Conservation (phyloP, 2,329 filamentous ascomycete genomes). For the Hypomyces rosellus region DNA sequence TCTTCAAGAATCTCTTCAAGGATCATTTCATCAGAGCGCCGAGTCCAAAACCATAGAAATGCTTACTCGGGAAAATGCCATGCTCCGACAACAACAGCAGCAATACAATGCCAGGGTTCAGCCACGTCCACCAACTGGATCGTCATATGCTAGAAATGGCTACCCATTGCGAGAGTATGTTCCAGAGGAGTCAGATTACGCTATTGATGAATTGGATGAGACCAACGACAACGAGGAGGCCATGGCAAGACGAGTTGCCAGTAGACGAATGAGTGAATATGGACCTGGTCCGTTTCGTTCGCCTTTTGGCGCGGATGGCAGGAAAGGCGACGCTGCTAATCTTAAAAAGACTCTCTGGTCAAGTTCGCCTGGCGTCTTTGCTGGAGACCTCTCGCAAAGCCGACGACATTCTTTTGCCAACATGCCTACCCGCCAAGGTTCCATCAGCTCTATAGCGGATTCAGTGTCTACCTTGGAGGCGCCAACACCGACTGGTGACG, state of each 20-base stretch:
- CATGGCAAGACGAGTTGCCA: conserved; percentile 39
- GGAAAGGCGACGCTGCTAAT: conserved; percentile 51
- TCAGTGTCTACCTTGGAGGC: conserved; percentile 41
- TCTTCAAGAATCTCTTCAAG: conserved; percentile 37
- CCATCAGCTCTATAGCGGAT: conserved; percentile 55
- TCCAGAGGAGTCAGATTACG: conserved; percentile 62
- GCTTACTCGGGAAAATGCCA: conserved; percentile 56
- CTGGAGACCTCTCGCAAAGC: conserved; percentile 62
- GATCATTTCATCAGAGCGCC: conserved; percentile 46
- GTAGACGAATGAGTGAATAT: conserved; percentile 53
- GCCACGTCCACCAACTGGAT: conserved; percentile 52
- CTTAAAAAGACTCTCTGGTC: conserved; percentile 67
- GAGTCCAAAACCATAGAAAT: conserved; percentile 59
- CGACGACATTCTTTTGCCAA: conserved; percentile 75
- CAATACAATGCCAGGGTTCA: conserved; percentile 50
- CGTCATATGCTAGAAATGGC: conserved; percentile 48
- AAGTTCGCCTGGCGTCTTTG: conserved; percentile 60
- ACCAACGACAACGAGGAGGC: conserved; percentile 43
- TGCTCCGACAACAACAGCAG: conserved; percentile 47
- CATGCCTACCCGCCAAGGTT: conserved; percentile 57
- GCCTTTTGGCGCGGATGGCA: conserved; percentile 49
- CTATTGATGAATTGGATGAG: conserved; percentile 67
- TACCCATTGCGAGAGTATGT: conserved; percentile 55
- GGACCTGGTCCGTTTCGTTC: conserved; percentile 41
- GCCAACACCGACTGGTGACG: conserved; percentile 36